Base-by-base conservation (phyloP, 169 alveolate genomes). In the Plasmodium coatneyi region DNA sequence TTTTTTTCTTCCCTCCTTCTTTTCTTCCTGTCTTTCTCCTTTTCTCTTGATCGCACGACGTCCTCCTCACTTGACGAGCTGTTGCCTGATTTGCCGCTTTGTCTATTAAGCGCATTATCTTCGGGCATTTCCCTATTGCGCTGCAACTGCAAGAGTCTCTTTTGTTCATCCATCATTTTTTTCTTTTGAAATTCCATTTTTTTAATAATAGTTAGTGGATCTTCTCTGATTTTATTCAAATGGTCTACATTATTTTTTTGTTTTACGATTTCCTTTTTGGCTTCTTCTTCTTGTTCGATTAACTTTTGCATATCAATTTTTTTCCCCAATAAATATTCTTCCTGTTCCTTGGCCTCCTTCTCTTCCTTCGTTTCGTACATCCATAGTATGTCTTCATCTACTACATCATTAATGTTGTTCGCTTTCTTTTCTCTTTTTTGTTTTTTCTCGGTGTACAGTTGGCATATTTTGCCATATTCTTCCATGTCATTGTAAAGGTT, bases 351-450 rank as follows among this genome's bases (percentile, higher is more conserved):
- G 43, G 82, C 81, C 71, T 87, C 89, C 32, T 87, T 79, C 49
- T 87, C 93, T 79, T 87, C 93, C 32, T 87, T 87, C 34, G 93
- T 87, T 87, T 87, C 93, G 81, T 87, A 87, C 93, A 87, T 87
- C 93, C 93, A 87, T 36, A 87, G 41, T 56, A 87, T 87, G 39
- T 87, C 93, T 87, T 87, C 93, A 54, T 87, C 90, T 79, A 87
- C 19, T 28, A 60, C 39, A 36, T 87, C 89, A 87, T 87, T 49
- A 36, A 56, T 39, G 49, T 87, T 87, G 14, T n/a, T 32, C 60
- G 54, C 25, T 80, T 32, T 43, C 43, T 87, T 87, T 87, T 87
- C 93, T 49, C 52, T 34, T 66, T 43, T 79, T 36, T 87, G 93
- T 66, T 87, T 78, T 79, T 87, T 87, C 74, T 87, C 93, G 10